Percentiles rank a stretch among this genome's conserved stretches.
Conservation (phyloP, 2,329 filamentous ascomycete species). For the Stachybotrys elegans region DNA sequence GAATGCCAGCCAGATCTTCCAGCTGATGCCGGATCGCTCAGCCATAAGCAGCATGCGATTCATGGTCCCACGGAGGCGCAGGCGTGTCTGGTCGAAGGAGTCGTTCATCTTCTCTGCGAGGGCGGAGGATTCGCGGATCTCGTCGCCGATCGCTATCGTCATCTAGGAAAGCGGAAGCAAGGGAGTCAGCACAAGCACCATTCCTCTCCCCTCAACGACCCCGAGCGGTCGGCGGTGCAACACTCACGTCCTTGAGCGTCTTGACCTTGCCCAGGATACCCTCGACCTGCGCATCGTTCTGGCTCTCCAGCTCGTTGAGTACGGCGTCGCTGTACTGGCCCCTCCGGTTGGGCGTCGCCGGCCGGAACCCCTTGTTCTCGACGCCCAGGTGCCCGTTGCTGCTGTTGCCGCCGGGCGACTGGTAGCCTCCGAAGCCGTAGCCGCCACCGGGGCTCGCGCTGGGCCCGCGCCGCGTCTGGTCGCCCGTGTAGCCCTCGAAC, state of each 20-base stretch:
- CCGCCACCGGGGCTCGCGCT: conserved; percentile 41
- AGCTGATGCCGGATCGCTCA: conserved; percentile 86
- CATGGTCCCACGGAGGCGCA: conserved; percentile 86
- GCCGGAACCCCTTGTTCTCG: conserved; percentile 43
- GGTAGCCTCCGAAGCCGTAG: conserved; percentile 47
- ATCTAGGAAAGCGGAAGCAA: too few relatives aligned
- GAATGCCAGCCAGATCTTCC: conserved; percentile 90
- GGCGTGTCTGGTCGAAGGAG: conserved; percentile 78
- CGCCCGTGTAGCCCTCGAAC: conserved; percentile 66
- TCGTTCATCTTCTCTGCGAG: conserved; percentile 96
- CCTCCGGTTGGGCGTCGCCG: conserved; percentile 69
- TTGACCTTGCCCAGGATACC: conserved; percentile 89
- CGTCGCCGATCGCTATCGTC: conserved; percentile 87
- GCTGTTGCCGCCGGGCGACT: conserved; percentile 17
- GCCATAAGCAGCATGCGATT: conserved; percentile 96
- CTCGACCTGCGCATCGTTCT: conserved; percentile 86
- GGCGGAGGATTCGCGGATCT: conserved; percentile 85
- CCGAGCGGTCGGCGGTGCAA: too few relatives aligned
- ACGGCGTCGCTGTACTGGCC: conserved; percentile 93
- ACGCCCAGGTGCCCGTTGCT: conserved; percentile 21
- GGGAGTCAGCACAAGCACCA: too few relatives aligned
- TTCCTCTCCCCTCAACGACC: too few relatives aligned
- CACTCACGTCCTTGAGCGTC: conserved; percentile 79
- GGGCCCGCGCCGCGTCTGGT: conserved; percentile 34
- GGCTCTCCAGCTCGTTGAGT: conserved; percentile 87